Conservation (phyloP, 345 rosid genomes). For the Alliaria petiolata region DNA sequence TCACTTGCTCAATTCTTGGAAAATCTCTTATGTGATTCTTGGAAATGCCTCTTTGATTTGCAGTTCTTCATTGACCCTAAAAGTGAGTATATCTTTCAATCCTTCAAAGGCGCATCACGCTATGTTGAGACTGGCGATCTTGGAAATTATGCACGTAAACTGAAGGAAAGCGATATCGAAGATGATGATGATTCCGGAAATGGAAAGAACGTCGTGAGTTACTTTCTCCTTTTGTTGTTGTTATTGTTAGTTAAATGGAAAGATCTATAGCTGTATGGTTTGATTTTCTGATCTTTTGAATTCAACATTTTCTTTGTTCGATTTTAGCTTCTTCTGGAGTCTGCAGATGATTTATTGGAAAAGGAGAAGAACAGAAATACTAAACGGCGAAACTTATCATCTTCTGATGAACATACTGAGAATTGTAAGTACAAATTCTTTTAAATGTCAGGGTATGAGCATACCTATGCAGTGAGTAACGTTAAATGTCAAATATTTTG, state of each 20-base stretch:
- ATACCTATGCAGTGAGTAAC: background rate
- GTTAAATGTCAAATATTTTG: background rate
- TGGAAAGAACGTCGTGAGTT: conserved; percentile 49
- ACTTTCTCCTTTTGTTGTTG: background rate
- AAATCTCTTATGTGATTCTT: background rate
- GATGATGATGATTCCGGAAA: conserved; percentile 42
- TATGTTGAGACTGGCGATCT: conserved; percentile 65
- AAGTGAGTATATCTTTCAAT: conserved; percentile 72
- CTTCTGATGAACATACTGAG: conserved; percentile 18
- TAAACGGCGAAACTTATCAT: conserved; percentile 12
- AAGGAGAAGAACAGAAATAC: conserved; percentile 6
- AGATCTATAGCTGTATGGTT: background rate
- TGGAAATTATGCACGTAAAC: conserved; percentile 58
- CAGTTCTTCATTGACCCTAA: conserved; percentile 84
- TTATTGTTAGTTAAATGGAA: background rate
- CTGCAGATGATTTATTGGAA: background rate
- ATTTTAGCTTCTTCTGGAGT: conserved; percentile 8
- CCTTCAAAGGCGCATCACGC: conserved; percentile 73
- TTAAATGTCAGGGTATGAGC: background rate
- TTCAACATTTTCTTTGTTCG: background rate
- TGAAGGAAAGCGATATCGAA: conserved; percentile 36
- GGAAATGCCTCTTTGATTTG: conserved; percentile 1
- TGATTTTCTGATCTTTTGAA: background rate
- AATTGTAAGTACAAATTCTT: conserved; percentile 7
- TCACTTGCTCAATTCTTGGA: background rate